Evolutionary conservation across 805 yeast species (phyloP), one percentile per base, ranked within the genome.

Genomic region (Saccharomycopsis babjevae): DNA sequence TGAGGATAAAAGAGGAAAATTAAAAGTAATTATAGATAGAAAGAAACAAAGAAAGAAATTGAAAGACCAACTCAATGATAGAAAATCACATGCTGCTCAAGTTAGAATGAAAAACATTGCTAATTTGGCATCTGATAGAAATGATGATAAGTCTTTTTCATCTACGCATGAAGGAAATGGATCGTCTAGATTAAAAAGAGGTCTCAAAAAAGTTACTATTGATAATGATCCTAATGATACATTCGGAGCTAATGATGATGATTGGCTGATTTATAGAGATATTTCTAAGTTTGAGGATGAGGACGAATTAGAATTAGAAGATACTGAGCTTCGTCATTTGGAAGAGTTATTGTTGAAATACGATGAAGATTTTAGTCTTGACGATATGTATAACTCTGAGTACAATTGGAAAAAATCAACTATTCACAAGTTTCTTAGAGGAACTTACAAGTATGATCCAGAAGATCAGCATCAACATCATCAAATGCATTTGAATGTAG

Each of bases 241-340:
- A 0, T 92, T 93, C 73, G 98, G 97, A 61, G 92, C 97, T 1
- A 85, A 90, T 68, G 98, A 93, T 70, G 96, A 88, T 60, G 99
- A 94, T 72, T 93, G 97, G 97, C 83, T 87, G 25, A 85, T 90
- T 18, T 93, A 93, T 70, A 81, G 94, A 67, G 94, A 89, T 68
- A 87, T 91, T 61, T 82, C 89, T 20, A 83, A 81, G 64, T 85
- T 79, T 18, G 86, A 85, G 30, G 89, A 91, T 66, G 91, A 86
- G 62, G 97, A 90, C 66, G 82, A 82, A 39, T 86, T 88, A 64
- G 96, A 87, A 61, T 89, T 83, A 59, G 92, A 87, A 63, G 83
- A 84, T 60, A 79, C 79, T 55, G 76, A 76, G 57, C 78, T 88
- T 34, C 70, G 81, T 28, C 79, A 77, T 22, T 67, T 94, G 40